Conservation (phyloP, 306 rosid genomes). For the Sechiopsis laciniata region DNA sequence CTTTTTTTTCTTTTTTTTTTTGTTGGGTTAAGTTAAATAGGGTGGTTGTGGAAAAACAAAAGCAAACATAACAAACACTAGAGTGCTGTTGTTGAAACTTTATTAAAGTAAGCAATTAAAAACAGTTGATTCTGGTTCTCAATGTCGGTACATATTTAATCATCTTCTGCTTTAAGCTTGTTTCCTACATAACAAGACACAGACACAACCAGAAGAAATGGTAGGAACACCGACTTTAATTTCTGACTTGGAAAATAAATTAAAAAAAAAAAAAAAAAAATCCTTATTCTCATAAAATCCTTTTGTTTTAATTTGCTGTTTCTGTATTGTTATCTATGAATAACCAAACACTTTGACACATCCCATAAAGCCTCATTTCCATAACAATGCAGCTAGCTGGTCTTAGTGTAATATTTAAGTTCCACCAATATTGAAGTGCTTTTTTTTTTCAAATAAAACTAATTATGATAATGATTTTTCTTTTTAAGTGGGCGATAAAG, state of each 20-base stretch:
- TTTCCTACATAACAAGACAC: not conserved
- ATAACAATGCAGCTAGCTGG: not conserved
- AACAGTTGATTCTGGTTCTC: not conserved
- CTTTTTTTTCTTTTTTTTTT: too few species aligned
- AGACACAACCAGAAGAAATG: not conserved
- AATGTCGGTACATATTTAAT: slow-evolving; percentile 9
- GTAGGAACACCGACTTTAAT: slow-evolving; percentile 5
- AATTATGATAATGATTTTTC: not conserved
- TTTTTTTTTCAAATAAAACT: not conserved
- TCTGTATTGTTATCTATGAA: not conserved
- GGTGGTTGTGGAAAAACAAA: not conserved
- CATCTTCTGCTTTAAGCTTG: slow-evolving; percentile 8
- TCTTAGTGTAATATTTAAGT: not conserved
- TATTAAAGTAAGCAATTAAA: not conserved
- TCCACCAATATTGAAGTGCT: not conserved
- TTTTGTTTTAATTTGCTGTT: not conserved
- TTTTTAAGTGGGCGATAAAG: not conserved
- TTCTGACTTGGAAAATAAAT: slow-evolving; percentile 1
- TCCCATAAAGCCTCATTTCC: not conserved
- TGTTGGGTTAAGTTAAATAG: not conserved
- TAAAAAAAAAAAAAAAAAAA: not conserved
- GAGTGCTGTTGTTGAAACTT: not conserved
- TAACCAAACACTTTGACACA: not conserved
- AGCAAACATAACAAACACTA: not conserved
- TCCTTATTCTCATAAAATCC: not conserved